Conservation (phyloP, 192 early-diverging fungal genomes). For the Entomortierella lignicola region DNA sequence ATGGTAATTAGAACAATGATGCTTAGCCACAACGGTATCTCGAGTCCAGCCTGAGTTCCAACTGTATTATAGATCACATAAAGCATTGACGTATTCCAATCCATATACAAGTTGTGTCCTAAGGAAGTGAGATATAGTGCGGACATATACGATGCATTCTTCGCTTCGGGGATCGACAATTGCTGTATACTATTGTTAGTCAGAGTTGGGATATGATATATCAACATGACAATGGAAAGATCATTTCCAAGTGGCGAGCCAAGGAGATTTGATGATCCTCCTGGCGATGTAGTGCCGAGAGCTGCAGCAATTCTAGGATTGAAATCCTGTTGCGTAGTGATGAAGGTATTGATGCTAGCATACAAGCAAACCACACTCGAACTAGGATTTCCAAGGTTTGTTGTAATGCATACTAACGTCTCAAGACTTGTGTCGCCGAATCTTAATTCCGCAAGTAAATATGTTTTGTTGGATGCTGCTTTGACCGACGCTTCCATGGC, state of each 20-base stretch:
- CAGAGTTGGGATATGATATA: not conserved
- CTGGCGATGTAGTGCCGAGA: too few species aligned
- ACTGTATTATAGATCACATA: slow-evolving; percentile 2
- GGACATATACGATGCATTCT: not conserved
- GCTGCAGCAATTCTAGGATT: too few species aligned
- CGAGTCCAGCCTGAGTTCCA: not conserved
- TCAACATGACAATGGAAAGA: not conserved
- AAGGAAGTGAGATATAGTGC: not conserved
- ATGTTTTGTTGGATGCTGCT: not conserved
- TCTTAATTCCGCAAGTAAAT: not conserved
- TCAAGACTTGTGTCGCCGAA: not conserved
- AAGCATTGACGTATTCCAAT: not conserved
- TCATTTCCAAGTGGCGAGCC: not conserved
- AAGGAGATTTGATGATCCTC: too few species aligned
- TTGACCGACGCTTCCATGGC: slow-evolving; percentile 2
- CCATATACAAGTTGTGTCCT: not conserved
- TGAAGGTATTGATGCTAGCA: not conserved
- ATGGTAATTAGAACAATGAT: not conserved
- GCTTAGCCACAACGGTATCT: not conserved
- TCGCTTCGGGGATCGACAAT: not conserved
- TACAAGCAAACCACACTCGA: not conserved
- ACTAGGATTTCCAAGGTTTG: too few species aligned
- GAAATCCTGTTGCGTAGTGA: not conserved
- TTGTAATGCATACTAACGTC: not conserved
- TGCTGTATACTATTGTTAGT: not conserved